Base-by-base conservation (phyloP, 345 rosid species). In the Pistacia atlantica region DNA sequence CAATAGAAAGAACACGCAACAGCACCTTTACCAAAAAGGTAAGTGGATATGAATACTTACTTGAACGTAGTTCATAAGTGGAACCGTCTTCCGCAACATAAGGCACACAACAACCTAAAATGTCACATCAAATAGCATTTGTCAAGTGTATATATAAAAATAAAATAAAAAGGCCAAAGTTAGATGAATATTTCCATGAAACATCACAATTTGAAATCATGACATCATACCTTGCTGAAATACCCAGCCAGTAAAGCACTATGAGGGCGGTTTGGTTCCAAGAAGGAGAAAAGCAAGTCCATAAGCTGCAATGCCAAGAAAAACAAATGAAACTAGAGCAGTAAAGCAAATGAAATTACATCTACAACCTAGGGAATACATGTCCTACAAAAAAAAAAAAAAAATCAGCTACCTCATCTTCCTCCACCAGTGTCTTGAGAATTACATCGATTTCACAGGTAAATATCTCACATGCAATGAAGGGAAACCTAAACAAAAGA, bases 361-460 rank as follows among this genome's bases (percentile, higher is more conserved):
- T 77, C 20, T 60, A 68, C 38, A 52, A 51, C 54, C 66, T n/a
- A 67, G 51, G 63, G 31, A 46, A 20, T 57, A 59, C 70, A 48
- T 56, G 68, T 25, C 64, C 75, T 65, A 33, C 33, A 55, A 63
- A 48, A 73, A 75, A 48, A 73, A 75, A 42, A 72, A 60, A 59
- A 55, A 46, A 61, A 77, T 17, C 35, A 25, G 20, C 38, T 79
- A 97, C 98, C 97, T 97, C 97, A 83, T 91, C 90, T 65, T 97
- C 99, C 82, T 97, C 99, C 73, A 94, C 93, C 80, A 97, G 76
- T 57, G 99, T 88, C 87, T 91, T 94, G 62, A 97, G 89, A 77
- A 97, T 94, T 77, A 92, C 98, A 83, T 97, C 99, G 80, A 94
- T 97, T 84, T 97, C 99, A 52, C 99, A 97, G 54, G 98, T 92